Conservation (phyloP, 2,329 filamentous ascomycete genomes). For the Moelleriella libera region DNA sequence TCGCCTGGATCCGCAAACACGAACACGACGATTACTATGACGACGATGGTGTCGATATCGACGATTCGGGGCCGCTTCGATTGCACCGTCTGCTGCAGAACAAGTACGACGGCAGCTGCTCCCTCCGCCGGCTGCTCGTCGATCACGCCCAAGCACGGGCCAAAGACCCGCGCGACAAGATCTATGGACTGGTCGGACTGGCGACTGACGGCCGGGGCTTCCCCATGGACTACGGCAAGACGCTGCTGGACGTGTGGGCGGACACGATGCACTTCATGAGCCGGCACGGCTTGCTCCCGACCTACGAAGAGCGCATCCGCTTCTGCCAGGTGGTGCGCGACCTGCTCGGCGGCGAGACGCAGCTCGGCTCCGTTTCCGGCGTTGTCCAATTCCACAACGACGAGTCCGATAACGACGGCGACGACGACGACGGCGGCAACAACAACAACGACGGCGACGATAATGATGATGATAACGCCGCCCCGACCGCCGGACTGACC, state of each 20-base stretch:
- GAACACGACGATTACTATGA: background rate
- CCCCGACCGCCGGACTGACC: conserved; percentile 1
- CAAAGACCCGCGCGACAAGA: conserved; percentile 11
- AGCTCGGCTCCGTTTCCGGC: conserved; percentile 3
- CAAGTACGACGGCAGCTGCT: conserved; percentile 6
- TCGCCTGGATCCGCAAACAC: conserved; percentile 4
- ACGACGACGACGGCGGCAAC: no score
- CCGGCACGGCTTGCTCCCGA: conserved; percentile 2
- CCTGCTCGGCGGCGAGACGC: conserved; percentile 3
- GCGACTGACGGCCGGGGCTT: conserved; percentile 6
- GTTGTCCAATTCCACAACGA: conserved; percentile 5
- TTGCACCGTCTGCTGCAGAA: conserved; percentile 4
- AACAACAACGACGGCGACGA: background rate
- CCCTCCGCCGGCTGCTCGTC: conserved; percentile 4
- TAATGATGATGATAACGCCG: conserved; percentile 1
- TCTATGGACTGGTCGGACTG: conserved; percentile 12
- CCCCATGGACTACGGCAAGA: conserved; percentile 11
- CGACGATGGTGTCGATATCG: no score
- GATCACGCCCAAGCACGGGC: conserved; percentile 4
- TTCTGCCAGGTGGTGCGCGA: conserved; percentile 4
- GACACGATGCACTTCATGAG: conserved; percentile 9
- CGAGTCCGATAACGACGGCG: background rate
- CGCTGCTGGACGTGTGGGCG: conserved; percentile 10
- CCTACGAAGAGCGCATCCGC: conserved; percentile 1
- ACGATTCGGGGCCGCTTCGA: conserved; percentile 2